These are phyloP conservation scores for Mediolabrus comicus DNA, from an alignment of 108 stramenopile genomes.

Conservation along the genomic window DNA sequence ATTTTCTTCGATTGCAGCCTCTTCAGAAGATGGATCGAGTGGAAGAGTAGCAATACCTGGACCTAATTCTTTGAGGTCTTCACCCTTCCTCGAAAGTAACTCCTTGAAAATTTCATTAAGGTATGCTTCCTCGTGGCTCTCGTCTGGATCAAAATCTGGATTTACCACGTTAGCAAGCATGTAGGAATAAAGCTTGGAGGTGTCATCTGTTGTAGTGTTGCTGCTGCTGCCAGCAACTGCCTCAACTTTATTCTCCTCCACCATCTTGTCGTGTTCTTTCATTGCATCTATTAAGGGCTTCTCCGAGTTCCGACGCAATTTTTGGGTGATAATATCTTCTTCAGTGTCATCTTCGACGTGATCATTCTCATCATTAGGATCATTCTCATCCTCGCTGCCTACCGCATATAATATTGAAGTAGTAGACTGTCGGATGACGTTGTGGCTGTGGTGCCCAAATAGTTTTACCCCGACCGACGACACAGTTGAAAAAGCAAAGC, in stretches of 20 bases:
- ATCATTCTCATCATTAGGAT: conserved; percentile 5
- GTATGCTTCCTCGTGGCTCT: conserved; percentile 23
- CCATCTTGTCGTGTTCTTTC: conserved; percentile 44
- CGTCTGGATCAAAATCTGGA: conserved; percentile 23
- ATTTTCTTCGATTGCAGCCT: conserved; percentile 18
- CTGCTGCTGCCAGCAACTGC: background rate
- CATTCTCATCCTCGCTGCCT: conserved; percentile 3
- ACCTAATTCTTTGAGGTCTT: conserved; percentile 23
- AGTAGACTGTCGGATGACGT: background rate
- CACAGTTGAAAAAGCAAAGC: background rate
- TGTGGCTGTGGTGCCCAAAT: background rate
- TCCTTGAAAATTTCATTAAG: conserved; percentile 33
- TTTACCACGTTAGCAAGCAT: conserved; percentile 24
- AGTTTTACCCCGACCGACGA: background rate
- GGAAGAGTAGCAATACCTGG: conserved; percentile 38
- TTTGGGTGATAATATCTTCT: conserved; percentile 35
- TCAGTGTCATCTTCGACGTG: conserved; percentile 19
- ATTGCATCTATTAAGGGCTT: conserved; percentile 36
- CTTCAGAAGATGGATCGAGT: conserved; percentile 35
- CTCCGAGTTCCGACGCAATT: conserved; percentile 27
- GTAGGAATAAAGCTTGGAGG: conserved; percentile 27
- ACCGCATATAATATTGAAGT: background rate
- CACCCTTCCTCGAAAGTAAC: conserved; percentile 31
- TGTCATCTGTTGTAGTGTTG: background rate
- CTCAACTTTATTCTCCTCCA: conserved; percentile 36